A percentile compares a stretch with the other conserved stretches of the same genome.
phyloP scores from a whole-genome alignment of 148 eudicot genomes.

The Beta vulgaris region DNA sequence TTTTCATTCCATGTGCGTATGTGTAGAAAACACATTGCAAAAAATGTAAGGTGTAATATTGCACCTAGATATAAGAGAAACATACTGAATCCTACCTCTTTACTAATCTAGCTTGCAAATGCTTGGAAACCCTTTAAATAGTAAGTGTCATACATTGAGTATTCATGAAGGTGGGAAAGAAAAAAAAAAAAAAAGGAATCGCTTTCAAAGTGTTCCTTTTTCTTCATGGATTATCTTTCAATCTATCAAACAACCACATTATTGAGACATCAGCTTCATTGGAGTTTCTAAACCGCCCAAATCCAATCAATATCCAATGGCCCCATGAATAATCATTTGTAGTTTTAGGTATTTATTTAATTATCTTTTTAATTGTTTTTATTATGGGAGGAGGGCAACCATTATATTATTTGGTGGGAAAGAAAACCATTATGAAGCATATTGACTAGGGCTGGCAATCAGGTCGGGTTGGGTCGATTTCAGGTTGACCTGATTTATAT shows the following conservation, averaged over 20 bases:
- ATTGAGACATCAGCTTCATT: conserved; percentile 20
- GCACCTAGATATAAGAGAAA: too few relatives aligned
- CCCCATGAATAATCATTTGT: conserved; percentile 24
- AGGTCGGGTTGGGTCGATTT: too few relatives aligned
- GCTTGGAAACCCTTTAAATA: conserved; percentile 24
- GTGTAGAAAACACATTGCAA: too few relatives aligned
- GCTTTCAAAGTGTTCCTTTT: conserved; percentile 16
- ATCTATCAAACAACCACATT: background rate
- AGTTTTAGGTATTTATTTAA: conserved; percentile 5
- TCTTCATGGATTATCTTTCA: background rate
- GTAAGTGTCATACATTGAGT: background rate
- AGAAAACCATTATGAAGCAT: background rate
- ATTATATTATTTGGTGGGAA: background rate
- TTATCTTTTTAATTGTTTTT: background rate
- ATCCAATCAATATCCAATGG: conserved; percentile 22
- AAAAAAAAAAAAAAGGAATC: background rate
- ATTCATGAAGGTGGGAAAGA: background rate
- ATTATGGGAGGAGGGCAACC: background rate
- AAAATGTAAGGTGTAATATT: too few relatives aligned
- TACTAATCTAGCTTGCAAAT: background rate
- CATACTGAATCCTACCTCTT: background rate
- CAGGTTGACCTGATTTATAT: too few relatives aligned
- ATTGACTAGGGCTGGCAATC: too few relatives aligned
- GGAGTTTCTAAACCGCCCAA: conserved; percentile 29
- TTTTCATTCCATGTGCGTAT: too few relatives aligned